phyloP scores from a whole-genome alignment of 2,329 filamentous ascomycete genomes.

The Sordariomycetes sp. region DNA sequence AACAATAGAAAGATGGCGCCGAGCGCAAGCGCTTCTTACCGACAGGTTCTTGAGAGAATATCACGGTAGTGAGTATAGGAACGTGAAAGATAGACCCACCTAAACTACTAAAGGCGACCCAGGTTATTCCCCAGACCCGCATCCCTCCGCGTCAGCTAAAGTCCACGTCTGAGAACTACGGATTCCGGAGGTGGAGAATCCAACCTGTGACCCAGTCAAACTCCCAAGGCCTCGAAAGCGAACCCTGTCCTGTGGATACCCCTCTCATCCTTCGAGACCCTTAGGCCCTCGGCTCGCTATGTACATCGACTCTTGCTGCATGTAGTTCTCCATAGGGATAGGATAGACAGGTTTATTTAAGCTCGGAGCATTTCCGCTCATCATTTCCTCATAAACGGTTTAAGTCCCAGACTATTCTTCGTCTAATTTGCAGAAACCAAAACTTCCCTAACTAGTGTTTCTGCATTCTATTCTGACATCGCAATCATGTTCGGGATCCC shows the following conservation, averaged over 20 bases:
- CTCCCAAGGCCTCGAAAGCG: not conserved
- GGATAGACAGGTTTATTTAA: not conserved
- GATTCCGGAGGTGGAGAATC: not conserved
- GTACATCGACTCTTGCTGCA: not conserved
- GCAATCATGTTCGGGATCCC: constrained; percentile 3
- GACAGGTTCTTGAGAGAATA: too few species aligned
- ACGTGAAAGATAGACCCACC: too few species aligned
- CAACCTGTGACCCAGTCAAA: not conserved
- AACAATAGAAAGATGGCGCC: too few species aligned
- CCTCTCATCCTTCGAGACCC: not conserved
- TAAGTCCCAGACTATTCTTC: not conserved
- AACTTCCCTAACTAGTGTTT: not conserved
- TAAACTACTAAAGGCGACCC: not conserved
- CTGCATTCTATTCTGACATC: not conserved
- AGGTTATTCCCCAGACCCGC: not conserved
- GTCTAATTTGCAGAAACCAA: not conserved
- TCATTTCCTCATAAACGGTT: not conserved
- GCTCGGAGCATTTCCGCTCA: not conserved
- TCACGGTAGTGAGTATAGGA: too few species aligned
- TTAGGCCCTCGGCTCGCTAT: not conserved
- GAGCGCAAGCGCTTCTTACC: too few species aligned
- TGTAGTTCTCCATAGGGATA: not conserved
- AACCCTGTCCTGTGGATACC: not conserved
- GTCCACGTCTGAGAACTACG: not conserved
- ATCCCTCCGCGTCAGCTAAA: not conserved